Evolutionary conservation across 768 basidiomycete genomes (phyloP).

Genomic region (Tricholomella constricta): DNA sequence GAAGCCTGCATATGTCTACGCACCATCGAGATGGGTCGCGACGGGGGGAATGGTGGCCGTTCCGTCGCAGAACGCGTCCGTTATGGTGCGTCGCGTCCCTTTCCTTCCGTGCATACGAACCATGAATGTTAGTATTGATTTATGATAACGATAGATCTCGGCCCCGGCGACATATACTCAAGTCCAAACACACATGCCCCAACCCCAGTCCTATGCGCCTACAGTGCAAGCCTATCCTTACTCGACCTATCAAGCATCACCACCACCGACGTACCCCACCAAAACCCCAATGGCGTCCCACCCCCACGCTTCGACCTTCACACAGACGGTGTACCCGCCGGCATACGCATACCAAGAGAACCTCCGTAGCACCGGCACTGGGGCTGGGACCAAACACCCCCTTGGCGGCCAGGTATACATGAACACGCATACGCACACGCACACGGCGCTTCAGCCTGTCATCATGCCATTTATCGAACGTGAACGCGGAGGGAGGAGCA

Average conservation of each 20-base stretch:
- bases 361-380: neutral
- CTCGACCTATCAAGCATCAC: neutral
- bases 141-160: too few relatives aligned
- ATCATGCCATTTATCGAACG: constrained; percentile 6
- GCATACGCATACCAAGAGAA: neutral
- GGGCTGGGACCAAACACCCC: too few relatives aligned
- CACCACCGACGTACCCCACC: neutral
- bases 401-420: too few relatives aligned
- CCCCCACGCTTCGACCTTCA: neutral
- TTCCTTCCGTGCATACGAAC: neutral
- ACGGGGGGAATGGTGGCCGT: constrained; percentile 13
- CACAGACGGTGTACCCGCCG: neutral
- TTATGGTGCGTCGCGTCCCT: constrained; percentile 8
- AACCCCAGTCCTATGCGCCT: too few relatives aligned
- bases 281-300: neutral
- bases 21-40: constrained; percentile 5
- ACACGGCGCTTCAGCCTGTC: neutral
- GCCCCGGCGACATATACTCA: too few relatives aligned
- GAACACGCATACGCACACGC: neutral
- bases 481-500: constrained; percentile 1
- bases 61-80: constrained; percentile 4
- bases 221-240: neutral
- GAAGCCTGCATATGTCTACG: constrained; percentile 9
- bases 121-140: too few relatives aligned
- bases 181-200: too few relatives aligned